Conservation (phyloP, 2,329 filamentous ascomycete species). For the Curvularia hawaiiensis region DNA sequence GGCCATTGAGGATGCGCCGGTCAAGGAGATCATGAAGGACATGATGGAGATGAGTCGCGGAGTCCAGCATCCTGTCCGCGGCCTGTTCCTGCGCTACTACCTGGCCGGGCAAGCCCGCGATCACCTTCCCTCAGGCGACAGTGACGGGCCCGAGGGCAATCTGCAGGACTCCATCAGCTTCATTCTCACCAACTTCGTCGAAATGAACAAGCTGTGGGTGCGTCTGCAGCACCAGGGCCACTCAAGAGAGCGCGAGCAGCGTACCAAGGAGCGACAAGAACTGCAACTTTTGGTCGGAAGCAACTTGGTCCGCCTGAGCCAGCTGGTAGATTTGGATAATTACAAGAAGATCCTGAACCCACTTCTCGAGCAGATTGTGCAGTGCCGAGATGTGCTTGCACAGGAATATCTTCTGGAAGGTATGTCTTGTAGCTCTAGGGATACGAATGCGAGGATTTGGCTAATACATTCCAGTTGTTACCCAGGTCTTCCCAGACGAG, state of each 20-base stretch:
- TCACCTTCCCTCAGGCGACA: constrained; percentile 77
- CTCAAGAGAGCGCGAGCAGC: constrained; percentile 89
- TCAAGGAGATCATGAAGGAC: constrained; percentile 99
- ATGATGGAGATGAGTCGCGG: constrained; percentile 99
- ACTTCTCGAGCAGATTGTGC: constrained; percentile 93
- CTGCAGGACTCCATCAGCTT: constrained; percentile 98
- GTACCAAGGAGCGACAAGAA: constrained; percentile 93
- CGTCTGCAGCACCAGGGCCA: constrained; percentile 96
- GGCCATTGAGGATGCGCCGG: constrained; percentile 95
- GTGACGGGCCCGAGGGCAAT: constrained; percentile 93
- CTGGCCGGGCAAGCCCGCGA: constrained; percentile 94
- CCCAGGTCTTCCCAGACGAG: constrained; percentile 98
- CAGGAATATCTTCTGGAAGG: constrained; percentile 95
- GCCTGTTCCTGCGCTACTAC: constrained; percentile 94
- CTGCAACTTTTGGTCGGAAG: constrained; percentile 94
- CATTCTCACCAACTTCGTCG: constrained; percentile 96
- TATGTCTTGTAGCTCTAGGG: constrained; percentile 29
- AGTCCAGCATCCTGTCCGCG: constrained; percentile 94
- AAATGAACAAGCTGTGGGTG: constrained; percentile 99
- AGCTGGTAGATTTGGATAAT: constrained; percentile 90
- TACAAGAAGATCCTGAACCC: constrained; percentile 94
- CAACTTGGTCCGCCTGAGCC: constrained; percentile 93
- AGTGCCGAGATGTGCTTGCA: constrained; percentile 94
- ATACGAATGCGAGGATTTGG: not conserved
- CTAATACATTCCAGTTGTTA: constrained; percentile 72